These are phyloP conservation scores for Solioccasus polychromus DNA, from an alignment of 768 basidiomycete genomes.

Conservation along the genomic window DNA sequence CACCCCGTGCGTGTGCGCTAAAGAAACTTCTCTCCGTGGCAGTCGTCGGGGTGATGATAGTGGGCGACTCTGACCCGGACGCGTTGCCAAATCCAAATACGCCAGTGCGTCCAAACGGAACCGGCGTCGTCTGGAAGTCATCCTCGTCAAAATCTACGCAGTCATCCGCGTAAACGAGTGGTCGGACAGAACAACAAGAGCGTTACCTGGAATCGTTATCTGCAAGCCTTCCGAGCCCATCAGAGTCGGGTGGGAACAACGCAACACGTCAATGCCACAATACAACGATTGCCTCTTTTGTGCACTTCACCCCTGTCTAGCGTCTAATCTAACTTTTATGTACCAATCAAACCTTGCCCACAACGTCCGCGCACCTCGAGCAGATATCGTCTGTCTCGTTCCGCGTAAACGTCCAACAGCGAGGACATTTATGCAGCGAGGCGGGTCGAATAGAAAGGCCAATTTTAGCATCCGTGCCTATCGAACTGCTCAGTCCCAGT, in stretches of 20 bases:
- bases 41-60: slow-evolving; percentile 46
- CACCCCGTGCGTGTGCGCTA: slow-evolving; percentile 59
- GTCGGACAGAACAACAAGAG: neutral
- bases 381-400: slow-evolving; percentile 54
- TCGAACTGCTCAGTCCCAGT: neutral
- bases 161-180: neutral
- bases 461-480: slow-evolving; percentile 25
- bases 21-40: slow-evolving; percentile 60
- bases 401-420: slow-evolving; percentile 84
- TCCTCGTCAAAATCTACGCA: slow-evolving; percentile 80
- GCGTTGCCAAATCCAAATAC: slow-evolving; percentile 45
- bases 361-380: slow-evolving; percentile 49
- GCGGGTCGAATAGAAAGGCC: slow-evolving; percentile 63
- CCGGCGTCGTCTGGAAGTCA: slow-evolving; percentile 56
- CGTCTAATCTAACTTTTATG: neutral
- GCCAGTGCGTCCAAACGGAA: slow-evolving; percentile 66
- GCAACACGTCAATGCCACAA: no score
- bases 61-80: slow-evolving; percentile 68
- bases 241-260: slow-evolving; percentile 4
- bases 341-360: slow-evolving; percentile 10
- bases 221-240: slow-evolving; percentile 42
- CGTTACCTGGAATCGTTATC: slow-evolving; percentile 47
- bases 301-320: slow-evolving; percentile 10
- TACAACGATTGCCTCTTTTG: no score
- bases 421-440: slow-evolving; percentile 68